Evolutionary conservation across 257 asterid genomes (phyloP).

Genomic region (Thymus mandschuricus): DNA sequence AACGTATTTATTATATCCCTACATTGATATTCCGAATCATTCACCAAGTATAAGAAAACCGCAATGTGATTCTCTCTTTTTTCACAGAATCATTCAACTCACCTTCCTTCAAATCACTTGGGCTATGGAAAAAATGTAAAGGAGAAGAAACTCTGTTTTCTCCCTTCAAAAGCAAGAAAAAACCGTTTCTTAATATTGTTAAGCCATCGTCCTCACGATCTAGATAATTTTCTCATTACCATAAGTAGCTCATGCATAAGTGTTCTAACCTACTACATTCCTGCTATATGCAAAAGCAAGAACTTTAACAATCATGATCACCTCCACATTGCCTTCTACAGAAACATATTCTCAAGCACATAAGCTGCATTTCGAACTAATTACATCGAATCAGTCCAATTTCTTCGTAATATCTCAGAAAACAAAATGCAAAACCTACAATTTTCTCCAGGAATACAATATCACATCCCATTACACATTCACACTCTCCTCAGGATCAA

Average conservation of each 20-base stretch:
- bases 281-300: background rate
- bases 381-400: background rate
- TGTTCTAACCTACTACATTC: constrained; percentile 10
- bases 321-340: constrained; percentile 17
- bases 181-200: background rate
- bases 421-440: background rate
- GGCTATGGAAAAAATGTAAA: background rate
- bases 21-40: background rate
- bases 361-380: constrained; percentile 15
- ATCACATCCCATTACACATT: background rate
- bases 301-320: background rate
- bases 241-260: constrained; percentile 9
- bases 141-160: background rate
- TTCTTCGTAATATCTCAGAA: background rate
- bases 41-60: background rate
- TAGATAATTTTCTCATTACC: background rate
- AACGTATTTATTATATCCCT: background rate
- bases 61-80: background rate
- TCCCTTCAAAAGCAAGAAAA: no score
- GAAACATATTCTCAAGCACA: constrained; percentile 12
- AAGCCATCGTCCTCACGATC: background rate
- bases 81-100: constrained; percentile 15
- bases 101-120: background rate
- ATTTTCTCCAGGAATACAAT: background rate
- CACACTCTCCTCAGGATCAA: background rate